Percentiles rank a stretch among this genome's conserved stretches.
These are phyloP conservation scores for maize (Zea mays) DNA, from an alignment of 176 grass and related monocot species.

Conservation along the genomic window DNA sequence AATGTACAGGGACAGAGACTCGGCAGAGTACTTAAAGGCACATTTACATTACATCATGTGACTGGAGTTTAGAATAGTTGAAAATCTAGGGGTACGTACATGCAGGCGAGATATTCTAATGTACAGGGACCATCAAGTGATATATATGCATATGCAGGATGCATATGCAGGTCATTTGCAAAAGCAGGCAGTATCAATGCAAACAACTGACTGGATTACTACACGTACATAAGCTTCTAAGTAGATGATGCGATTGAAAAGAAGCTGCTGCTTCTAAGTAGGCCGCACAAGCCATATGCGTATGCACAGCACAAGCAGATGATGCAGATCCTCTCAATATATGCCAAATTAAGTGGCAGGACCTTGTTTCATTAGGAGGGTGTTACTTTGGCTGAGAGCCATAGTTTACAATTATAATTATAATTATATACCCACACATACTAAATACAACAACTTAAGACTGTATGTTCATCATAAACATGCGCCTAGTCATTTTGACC, in stretches of 20 bases:
- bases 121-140: constrained; percentile 25
- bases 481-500: no score
- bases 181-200: neutral
- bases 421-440: no score
- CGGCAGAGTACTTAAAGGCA: no score
- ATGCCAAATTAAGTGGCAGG: no score
- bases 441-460: no score
- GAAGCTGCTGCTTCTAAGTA: neutral
- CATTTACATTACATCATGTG: constrained; percentile 45
- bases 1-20: no score
- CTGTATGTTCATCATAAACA: no score
- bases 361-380: no score
- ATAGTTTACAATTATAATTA: no score
- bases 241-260: constrained; percentile 11
- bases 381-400: no score
- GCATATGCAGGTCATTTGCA: neutral
- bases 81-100: neutral
- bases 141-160: neutral
- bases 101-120: constrained; percentile 34
- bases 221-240: neutral
- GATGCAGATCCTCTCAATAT: neutral
- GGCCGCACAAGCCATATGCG: neutral
- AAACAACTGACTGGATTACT: neutral
- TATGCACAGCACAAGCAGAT: neutral
- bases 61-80: constrained; percentile 27